Evolutionary conservation across 2,329 filamentous ascomycete species (phyloP).

Genomic region (Ophiostoma himal-ulmi): DNA sequence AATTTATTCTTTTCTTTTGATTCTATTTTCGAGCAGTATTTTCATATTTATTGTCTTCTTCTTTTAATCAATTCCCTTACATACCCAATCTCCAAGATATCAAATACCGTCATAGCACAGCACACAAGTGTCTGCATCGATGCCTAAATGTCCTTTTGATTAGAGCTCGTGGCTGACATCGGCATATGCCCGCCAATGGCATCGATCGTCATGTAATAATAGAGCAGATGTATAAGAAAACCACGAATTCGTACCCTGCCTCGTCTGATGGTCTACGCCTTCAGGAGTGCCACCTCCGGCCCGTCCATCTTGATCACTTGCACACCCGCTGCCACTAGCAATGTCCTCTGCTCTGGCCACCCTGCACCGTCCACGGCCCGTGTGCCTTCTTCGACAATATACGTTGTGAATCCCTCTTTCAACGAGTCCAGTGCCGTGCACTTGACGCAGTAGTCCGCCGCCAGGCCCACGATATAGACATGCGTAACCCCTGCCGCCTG

Average conservation of each 20-base stretch:
- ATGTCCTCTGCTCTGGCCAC: slow-evolving; percentile 52
- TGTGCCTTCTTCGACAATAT: slow-evolving; percentile 72
- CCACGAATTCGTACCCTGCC: too few species aligned
- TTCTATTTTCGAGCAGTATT: too few species aligned
- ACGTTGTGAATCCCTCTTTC: slow-evolving; percentile 69
- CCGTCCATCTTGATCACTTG: slow-evolving; percentile 53
- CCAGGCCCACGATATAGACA: slow-evolving; percentile 80
- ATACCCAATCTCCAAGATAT: background rate
- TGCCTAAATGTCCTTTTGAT: background rate
- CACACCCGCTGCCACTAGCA: slow-evolving; percentile 56
- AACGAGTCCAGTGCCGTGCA: slow-evolving; percentile 72
- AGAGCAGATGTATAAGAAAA: background rate
- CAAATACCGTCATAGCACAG: background rate
- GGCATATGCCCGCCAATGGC: background rate
- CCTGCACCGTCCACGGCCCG: slow-evolving; percentile 59
- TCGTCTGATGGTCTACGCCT: background rate
- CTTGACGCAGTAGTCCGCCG: slow-evolving; percentile 84
- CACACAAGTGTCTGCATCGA: background rate
- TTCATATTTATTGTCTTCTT: too few species aligned
- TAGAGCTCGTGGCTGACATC: background rate
- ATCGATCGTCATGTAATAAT: background rate
- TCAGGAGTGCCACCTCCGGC: slow-evolving; percentile 50
- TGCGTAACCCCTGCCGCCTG: slow-evolving; percentile 56
- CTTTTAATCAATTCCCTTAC: background rate
- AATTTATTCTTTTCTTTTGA: too few species aligned